These are phyloP conservation scores for Thelephora terrestris DNA, from an alignment of 1,284 basidiomycete genomes.

Conservation along the genomic window DNA sequence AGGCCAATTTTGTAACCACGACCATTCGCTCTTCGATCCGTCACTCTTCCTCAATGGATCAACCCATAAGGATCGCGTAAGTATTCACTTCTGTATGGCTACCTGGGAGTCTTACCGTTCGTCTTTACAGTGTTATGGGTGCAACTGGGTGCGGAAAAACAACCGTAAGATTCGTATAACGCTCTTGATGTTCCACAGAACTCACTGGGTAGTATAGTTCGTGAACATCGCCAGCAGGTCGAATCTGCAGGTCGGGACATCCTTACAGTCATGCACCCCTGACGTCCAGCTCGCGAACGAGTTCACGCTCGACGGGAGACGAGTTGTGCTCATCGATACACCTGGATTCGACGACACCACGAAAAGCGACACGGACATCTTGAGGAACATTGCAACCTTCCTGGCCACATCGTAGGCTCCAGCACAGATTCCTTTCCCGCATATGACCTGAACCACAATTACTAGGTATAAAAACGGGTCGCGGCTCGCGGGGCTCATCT, in stretches of 20 bases:
- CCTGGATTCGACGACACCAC: conserved; percentile 32
- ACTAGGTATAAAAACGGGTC: conserved; percentile 25
- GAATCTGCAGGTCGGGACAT: conserved; percentile 22
- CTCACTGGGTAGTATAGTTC: conserved; percentile 14
- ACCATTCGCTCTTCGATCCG: too few relatives aligned
- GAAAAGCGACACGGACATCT: conserved; percentile 28
- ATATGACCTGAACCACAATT: background rate
- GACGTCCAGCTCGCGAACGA: conserved; percentile 22
- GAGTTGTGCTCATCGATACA: conserved; percentile 26
- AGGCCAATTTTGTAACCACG: too few relatives aligned
- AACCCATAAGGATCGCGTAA: too few relatives aligned
- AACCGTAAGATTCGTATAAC: conserved; percentile 3
- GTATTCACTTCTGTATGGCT: too few relatives aligned
- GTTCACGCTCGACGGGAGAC: conserved; percentile 21
- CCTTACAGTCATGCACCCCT: conserved; percentile 26
- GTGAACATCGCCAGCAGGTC: conserved; percentile 27
- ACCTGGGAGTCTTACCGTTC: too few relatives aligned
- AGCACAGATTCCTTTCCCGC: too few relatives aligned
- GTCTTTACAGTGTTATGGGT: conserved; percentile 13
- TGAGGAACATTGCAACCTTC: conserved; percentile 26
- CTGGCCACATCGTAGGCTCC: conserved; percentile 23
- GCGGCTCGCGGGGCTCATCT: conserved; percentile 38
- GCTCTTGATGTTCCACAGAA: background rate
- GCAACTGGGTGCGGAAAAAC: conserved; percentile 16
- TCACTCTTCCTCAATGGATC: too few relatives aligned